Percentiles rank a stretch among this genome's conserved stretches.
Conservation (phyloP, 306 rosid genomes). For the Trifolium pratense region DNA sequence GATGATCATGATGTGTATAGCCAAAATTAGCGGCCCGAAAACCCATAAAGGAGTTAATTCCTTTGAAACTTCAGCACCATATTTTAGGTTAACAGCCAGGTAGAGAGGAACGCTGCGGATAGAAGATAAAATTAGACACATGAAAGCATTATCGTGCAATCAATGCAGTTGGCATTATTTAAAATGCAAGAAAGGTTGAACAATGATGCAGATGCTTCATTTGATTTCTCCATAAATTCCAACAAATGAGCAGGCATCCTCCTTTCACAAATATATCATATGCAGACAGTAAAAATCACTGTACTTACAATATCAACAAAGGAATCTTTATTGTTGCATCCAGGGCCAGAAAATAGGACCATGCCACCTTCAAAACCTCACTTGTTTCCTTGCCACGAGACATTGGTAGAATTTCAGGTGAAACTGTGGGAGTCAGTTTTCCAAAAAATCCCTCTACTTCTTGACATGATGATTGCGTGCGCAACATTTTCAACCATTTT, state of each 20-base stretch:
- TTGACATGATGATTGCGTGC: conserved; percentile 63
- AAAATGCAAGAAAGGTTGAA: conserved; percentile 27
- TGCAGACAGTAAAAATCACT: conserved; percentile 21
- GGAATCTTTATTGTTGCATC: conserved; percentile 79
- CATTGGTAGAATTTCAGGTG: conserved; percentile 51
- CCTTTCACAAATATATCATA: conserved; percentile 21
- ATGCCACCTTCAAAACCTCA: conserved; percentile 55
- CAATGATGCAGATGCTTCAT: neutral
- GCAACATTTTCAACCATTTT: conserved; percentile 75
- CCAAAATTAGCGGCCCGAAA: conserved; percentile 74
- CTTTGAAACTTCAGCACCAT: conserved; percentile 84
- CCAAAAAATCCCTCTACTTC: conserved; percentile 59
- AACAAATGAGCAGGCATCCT: neutral
- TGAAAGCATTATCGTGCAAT: conserved; percentile 18
- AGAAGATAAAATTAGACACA: conserved; percentile 36
- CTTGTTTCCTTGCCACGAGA: conserved; percentile 50
- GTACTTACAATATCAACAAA: conserved; percentile 80
- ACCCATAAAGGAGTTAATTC: conserved; percentile 92
- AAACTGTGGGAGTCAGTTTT: conserved; percentile 47
- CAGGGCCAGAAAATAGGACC: conserved; percentile 68
- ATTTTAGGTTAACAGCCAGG: conserved; percentile 67
- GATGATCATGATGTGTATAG: conserved; percentile 61
- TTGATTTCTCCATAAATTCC: conserved; percentile 13
- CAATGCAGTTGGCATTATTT: conserved; percentile 31
- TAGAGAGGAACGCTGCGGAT: conserved; percentile 78